Percentiles rank a stretch among this genome's conserved stretches.
Conservation (phyloP, 768 basidiomycete species). For the Leccinum rimulosum region DNA sequence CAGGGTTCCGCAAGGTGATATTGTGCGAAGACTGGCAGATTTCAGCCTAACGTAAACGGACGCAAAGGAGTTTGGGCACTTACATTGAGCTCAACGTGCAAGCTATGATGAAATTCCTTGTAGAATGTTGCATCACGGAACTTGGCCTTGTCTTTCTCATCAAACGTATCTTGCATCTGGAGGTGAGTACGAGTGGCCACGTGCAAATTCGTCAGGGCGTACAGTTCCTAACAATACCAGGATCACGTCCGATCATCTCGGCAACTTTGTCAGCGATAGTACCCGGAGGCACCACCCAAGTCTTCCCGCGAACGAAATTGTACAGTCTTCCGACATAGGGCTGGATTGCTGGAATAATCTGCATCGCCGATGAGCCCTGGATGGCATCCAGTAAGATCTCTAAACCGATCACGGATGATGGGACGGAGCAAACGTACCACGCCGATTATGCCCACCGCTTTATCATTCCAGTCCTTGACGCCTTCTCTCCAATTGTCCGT, state of each 20-base stretch:
- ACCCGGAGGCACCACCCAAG: slow-evolving; percentile 53
- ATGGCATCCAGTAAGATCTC: neutral
- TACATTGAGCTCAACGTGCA: slow-evolving; percentile 48
- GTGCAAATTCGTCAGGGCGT: neutral
- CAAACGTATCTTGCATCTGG: slow-evolving; percentile 32
- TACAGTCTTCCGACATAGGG: slow-evolving; percentile 45
- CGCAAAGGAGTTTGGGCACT: neutral
- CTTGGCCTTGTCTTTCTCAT: slow-evolving; percentile 46
- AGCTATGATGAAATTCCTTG: slow-evolving; percentile 43
- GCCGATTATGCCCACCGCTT: slow-evolving; percentile 57
- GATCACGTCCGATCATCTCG: slow-evolving; percentile 37
- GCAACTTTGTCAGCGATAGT: slow-evolving; percentile 36
- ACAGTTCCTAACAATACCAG: slow-evolving; percentile 43
- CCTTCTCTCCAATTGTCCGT: slow-evolving; percentile 44
- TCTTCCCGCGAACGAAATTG: slow-evolving; percentile 59
- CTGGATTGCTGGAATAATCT: slow-evolving; percentile 58
- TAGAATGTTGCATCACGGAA: slow-evolving; percentile 51
- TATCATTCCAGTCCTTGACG: slow-evolving; percentile 48
- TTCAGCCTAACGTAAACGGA: neutral
- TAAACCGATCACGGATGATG: neutral
- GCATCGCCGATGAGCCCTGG: slow-evolving; percentile 62
- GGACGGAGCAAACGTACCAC: slow-evolving; percentile 38
- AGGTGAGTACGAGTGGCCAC: neutral
- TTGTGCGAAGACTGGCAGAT: slow-evolving; percentile 30
- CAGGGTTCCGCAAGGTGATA: slow-evolving; percentile 41